Evolutionary conservation across 495 filamentous ascomycete species (phyloP).

Genomic region (Lasiosphaeris hirsuta): DNA sequence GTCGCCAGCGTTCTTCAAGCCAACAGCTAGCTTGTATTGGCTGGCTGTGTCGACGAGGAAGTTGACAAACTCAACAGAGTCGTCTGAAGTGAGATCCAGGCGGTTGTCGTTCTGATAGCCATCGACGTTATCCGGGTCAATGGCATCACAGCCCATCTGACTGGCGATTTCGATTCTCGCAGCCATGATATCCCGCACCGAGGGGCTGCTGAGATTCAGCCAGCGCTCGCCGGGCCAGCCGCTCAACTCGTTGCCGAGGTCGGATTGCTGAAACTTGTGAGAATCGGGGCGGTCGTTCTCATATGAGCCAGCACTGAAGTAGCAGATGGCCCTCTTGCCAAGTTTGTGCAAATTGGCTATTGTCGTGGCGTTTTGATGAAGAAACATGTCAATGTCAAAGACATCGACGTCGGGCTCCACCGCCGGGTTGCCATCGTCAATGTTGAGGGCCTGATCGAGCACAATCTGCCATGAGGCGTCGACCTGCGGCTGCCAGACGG

Average conservation of each 20-base stretch:
- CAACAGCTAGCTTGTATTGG: constrained; percentile 48
- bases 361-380: constrained; percentile 22
- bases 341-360: constrained; percentile 24
- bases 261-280: constrained; percentile 45
- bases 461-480: constrained; percentile 29
- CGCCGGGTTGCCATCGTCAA: constrained; percentile 25
- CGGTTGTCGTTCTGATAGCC: constrained; percentile 58
- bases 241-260: constrained; percentile 51
- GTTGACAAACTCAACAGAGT: constrained; percentile 55
- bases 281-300: constrained; percentile 55
- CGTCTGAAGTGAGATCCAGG: constrained; percentile 49
- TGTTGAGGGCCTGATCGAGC: constrained; percentile 32
- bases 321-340: constrained; percentile 58
- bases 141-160: constrained; percentile 63
- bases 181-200: constrained; percentile 59
- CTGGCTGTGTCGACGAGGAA: constrained; percentile 57
- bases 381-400: constrained; percentile 31
- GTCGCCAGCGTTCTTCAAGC: constrained; percentile 62
- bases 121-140: constrained; percentile 73
- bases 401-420: constrained; percentile 29
- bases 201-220: constrained; percentile 55
- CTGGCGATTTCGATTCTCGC: constrained; percentile 53
- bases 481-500: constrained; percentile 22
- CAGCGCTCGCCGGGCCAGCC: constrained; percentile 67
- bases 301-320: constrained; percentile 67